Percentiles rank a stretch among this genome's conserved stretches.
Conservation (phyloP, 441 rosid genomes). For the Mallotus repandus region DNA sequence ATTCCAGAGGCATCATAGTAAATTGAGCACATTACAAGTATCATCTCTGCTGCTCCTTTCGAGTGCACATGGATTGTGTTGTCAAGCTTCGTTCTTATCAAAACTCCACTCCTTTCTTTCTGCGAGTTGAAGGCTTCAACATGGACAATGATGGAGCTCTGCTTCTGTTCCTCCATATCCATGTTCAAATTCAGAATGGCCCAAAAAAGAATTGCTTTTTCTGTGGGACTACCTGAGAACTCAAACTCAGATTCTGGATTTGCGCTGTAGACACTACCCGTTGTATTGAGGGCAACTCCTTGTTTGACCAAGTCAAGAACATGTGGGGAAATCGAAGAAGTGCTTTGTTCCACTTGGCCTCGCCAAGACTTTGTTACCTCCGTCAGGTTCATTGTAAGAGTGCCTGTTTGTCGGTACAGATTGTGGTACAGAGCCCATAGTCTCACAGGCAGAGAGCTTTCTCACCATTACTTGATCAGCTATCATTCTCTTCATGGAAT, state of each 20-base stretch:
- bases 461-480: slow-evolving; percentile 42
- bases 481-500: slow-evolving; percentile 58
- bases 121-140: slow-evolving; percentile 54
- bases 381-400: slow-evolving; percentile 41
- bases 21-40: slow-evolving; percentile 42
- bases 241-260: slow-evolving; percentile 14
- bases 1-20: slow-evolving; percentile 46
- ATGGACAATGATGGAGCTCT: slow-evolving; percentile 34
- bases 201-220: slow-evolving; percentile 60
- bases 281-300: slow-evolving; percentile 63
- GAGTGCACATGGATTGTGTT: slow-evolving; percentile 35
- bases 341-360: slow-evolving; percentile 45
- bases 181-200: slow-evolving; percentile 39
- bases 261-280: slow-evolving; percentile 46
- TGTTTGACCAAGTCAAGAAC: slow-evolving; percentile 45
- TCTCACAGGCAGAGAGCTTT: slow-evolving; percentile 44
- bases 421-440: slow-evolving; percentile 48
- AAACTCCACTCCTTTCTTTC: slow-evolving; percentile 42
- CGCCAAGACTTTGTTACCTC: slow-evolving; percentile 36
- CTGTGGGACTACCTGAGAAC: slow-evolving; percentile 56
- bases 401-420: slow-evolving; percentile 47
- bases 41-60: slow-evolving; percentile 57
- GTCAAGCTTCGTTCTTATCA: slow-evolving; percentile 26
- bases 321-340: slow-evolving; percentile 41
- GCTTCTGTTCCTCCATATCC: slow-evolving; percentile 47